Evolutionary conservation across 2,329 filamentous ascomycete genomes (phyloP), one percentile per base, ranked within the genome.

Genomic region (Aureobasidium sp.): DNA sequence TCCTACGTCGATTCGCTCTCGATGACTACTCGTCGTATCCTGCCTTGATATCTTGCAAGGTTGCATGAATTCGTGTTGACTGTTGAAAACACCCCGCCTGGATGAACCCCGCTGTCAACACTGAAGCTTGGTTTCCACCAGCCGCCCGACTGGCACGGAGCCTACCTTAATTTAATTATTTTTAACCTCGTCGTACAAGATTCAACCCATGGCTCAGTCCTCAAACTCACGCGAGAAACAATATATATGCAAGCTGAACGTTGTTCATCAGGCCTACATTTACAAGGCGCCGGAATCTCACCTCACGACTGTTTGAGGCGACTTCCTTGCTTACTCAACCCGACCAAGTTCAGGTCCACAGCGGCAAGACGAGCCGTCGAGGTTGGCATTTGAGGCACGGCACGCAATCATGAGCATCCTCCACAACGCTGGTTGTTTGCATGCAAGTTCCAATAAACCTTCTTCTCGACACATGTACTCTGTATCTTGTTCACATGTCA

Each of bases 401-500:
- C 40, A 57, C 53, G 40, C 53, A 46, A 45, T 17, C 10, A 19
- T 13, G 35, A 27, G 21, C 40, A 31, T 46, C 49, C 35, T 54
- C 17, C 27, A 38, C 23, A 29, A 33, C n/a, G 37, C 38, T 55
- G 38, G n/a, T 21, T 19, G n/a, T 9, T 55, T 6, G 23, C 23
- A 29, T 33, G 51, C 11, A 43, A 19, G 11, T 46, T 21, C 15
- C 53, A 57, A 57, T 46, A 37, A 57, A 57, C 27, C 40, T 57
- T 57, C 40, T 15, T 54, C 21, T 57, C 53, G 53, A 57, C 51
- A 55, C 51, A 55, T 23, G 53, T 57, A 55, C 17, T 25, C 3
- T 57, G 53, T 57, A 57, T 38, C 38, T 35, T 37, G n/a, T 57
- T 27, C 40, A 37, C 40, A 46, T 45, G 40, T 57, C 29, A 25